These are phyloP conservation scores for Tetrahymena malaccensis DNA, from an alignment of 73 alveolate species.

Conservation along the genomic window DNA sequence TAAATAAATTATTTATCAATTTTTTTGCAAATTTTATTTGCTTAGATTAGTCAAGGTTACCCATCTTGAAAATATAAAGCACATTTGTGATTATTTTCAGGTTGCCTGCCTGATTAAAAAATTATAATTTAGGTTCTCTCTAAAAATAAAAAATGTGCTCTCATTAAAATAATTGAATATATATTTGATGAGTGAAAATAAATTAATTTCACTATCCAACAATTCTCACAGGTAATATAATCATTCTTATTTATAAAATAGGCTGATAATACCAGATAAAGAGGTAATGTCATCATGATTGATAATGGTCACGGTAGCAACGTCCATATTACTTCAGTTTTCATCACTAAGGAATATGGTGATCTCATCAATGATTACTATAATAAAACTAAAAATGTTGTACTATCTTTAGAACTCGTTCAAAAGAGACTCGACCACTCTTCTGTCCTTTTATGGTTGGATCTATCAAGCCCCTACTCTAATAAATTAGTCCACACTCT, in stretches of 20 bases:
- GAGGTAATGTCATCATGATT: not conserved
- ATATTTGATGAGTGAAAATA: too few species aligned
- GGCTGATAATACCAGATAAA: not conserved
- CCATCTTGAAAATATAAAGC: too few species aligned
- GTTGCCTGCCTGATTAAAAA: too few species aligned
- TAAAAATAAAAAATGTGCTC: too few species aligned
- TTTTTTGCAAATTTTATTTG: not conserved
- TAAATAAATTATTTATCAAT: not conserved
- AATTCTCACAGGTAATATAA: too few species aligned
- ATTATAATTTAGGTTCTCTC: too few species aligned
- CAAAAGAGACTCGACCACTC: not conserved
- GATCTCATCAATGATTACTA: not conserved
- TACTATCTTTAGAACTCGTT: not conserved
- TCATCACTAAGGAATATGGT: not conserved
- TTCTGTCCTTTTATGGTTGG: not conserved
- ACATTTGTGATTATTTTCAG: too few species aligned
- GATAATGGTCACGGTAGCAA: not conserved
- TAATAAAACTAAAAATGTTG: not conserved
- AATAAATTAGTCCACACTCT: not conserved
- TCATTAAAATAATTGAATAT: too few species aligned
- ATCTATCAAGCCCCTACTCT: not conserved
- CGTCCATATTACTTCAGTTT: not conserved
- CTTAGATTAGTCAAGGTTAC: too few species aligned
- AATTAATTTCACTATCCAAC: too few species aligned
- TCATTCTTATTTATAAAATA: not conserved